phyloP scores from a whole-genome alignment of 192 early-diverging fungal genomes.

The Podila clonocystis region DNA sequence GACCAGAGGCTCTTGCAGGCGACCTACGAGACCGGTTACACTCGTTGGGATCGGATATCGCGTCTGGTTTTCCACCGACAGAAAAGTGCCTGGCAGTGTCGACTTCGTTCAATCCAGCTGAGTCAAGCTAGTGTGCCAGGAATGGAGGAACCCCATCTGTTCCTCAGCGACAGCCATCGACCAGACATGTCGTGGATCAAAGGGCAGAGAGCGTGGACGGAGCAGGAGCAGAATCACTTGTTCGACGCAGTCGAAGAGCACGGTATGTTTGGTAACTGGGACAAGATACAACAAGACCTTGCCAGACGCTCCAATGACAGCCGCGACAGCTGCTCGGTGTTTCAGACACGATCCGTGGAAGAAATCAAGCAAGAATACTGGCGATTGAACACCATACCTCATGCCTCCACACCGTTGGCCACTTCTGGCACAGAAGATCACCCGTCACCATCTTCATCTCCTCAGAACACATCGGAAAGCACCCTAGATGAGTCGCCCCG shows the following conservation, averaged over 20 bases:
- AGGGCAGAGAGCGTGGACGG: not conserved
- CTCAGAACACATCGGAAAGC: not conserved
- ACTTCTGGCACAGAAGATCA: not conserved
- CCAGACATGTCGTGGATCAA: too few species aligned
- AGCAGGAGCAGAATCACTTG: not conserved
- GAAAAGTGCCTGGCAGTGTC: slow-evolving; percentile 2
- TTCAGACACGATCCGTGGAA: not conserved
- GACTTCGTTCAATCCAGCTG: not conserved
- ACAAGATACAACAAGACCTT: not conserved
- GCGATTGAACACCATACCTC: not conserved
- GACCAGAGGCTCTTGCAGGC: not conserved
- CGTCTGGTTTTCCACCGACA: not conserved
- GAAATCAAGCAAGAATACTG: not conserved
- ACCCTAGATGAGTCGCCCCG: not conserved
- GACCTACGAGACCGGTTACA: not conserved
- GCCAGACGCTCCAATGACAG: not conserved
- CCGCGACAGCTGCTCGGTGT: not conserved
- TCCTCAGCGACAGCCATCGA: too few species aligned
- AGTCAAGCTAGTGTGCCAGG: not conserved
- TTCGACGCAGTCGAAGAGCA: not conserved
- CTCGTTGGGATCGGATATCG: not conserved
- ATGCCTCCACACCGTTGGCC: not conserved
- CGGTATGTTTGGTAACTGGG: not conserved
- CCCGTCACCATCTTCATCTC: too few species aligned
- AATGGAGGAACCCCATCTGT: not conserved